phyloP scores from a whole-genome alignment of 2,329 filamentous ascomycete genomes.

The Myriosclerotinia duriaeana region DNA sequence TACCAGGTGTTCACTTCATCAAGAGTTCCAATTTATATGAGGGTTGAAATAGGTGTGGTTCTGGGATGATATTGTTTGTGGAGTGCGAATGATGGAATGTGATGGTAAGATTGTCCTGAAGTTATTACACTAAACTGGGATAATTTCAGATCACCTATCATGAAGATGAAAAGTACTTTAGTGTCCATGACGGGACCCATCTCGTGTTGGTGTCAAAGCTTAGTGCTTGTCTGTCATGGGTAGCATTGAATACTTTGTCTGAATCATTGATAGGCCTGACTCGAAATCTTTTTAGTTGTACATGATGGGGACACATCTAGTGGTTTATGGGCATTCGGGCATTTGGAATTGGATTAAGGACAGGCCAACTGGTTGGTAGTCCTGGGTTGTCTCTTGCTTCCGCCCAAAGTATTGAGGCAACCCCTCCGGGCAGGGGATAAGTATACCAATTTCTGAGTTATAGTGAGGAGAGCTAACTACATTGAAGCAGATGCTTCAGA shows the following conservation, averaged over 20 bases:
- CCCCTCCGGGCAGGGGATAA: constrained; percentile 41
- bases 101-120: constrained; percentile 30
- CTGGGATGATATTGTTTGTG: constrained; percentile 1
- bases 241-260: constrained; percentile 30
- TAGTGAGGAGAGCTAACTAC: not conserved
- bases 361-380: constrained; percentile 39
- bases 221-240: constrained; percentile 70
- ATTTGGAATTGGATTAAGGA: constrained; percentile 25
- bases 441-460: constrained; percentile 28
- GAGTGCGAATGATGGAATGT: constrained; percentile 33
- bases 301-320: constrained; percentile 15
- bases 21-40: constrained; percentile 6
- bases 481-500: not conserved
- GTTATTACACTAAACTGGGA: constrained; percentile 2
- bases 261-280: constrained; percentile 21
- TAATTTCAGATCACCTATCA: constrained; percentile 5
- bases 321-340: constrained; percentile 6
- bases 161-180: constrained; percentile 28
- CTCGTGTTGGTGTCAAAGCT: constrained; percentile 91
- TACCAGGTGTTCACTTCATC: not conserved
- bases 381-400: constrained; percentile 37
- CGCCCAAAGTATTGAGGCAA: constrained; percentile 30
- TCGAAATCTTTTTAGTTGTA: constrained; percentile 30
- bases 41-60: constrained; percentile 26
- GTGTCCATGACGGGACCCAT: constrained; percentile 67